These are phyloP conservation scores for Spizellomyces sp. DNA, from an alignment of 192 early-diverging fungal species.

Conservation along the genomic window DNA sequence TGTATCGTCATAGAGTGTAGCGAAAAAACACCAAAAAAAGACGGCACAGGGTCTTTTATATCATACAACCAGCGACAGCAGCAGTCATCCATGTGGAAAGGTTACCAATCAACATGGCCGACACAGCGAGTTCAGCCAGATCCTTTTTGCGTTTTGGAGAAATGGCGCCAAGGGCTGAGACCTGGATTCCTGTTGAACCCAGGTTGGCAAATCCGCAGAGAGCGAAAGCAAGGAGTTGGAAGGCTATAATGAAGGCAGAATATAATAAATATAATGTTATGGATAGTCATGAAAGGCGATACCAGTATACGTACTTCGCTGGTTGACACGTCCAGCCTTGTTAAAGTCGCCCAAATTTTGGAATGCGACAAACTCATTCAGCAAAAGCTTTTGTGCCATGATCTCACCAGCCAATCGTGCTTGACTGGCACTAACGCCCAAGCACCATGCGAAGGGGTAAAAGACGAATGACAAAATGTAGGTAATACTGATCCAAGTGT, in stretches of 20 bases:
- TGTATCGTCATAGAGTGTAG: too few species aligned
- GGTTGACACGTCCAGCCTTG: not conserved
- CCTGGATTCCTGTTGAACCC: conserved; percentile 80
- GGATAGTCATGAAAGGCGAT: too few species aligned
- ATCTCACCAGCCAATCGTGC: conserved; percentile 63
- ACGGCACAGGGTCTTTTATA: conserved; percentile 24
- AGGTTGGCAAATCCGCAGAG: conserved; percentile 90
- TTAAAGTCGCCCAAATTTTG: conserved; percentile 19
- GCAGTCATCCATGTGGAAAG: conserved; percentile 80
- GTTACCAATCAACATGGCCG: conserved; percentile 79
- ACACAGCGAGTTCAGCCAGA: conserved; percentile 71
- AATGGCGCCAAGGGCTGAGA: conserved; percentile 73
- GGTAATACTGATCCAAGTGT: conserved; percentile 59
- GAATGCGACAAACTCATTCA: conserved; percentile 92
- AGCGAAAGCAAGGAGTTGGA: conserved; percentile 63
- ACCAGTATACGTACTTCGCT: not conserved
- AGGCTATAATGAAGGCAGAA: conserved; percentile 31
- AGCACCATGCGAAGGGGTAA: conserved; percentile 70
- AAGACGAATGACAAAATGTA: conserved; percentile 78
- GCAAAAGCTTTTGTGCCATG: conserved; percentile 74
- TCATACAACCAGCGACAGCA: conserved; percentile 68
- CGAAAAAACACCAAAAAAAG: too few species aligned
- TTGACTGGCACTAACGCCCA: conserved; percentile 64
- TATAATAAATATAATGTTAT: not conserved
- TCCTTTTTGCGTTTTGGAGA: conserved; percentile 71